These are phyloP conservation scores for Esteya vermicola DNA, from an alignment of 2,329 filamentous ascomycete genomes.

Conservation along the genomic window DNA sequence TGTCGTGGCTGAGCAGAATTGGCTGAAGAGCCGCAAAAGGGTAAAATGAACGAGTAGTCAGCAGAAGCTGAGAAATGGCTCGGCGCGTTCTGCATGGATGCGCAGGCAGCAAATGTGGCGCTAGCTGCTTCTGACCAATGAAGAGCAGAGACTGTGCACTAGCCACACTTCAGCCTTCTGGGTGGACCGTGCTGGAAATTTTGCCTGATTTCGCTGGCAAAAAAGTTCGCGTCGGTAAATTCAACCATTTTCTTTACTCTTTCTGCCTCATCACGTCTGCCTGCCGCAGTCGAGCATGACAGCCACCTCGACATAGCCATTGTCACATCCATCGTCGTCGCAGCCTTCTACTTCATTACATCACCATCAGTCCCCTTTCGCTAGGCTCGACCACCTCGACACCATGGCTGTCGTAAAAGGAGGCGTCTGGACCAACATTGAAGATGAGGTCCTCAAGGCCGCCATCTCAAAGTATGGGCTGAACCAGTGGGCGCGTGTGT, in stretches of 20 bases:
- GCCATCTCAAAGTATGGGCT: constrained; percentile 89
- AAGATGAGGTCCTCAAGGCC: constrained; percentile 95
- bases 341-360: background rate
- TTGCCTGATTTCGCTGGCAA: background rate
- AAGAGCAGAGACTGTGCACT: too few relatives aligned
- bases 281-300: background rate
- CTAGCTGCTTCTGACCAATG: constrained; percentile 2
- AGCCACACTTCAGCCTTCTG: constrained; percentile 12
- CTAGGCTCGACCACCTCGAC: constrained; percentile 3
- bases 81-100: background rate
- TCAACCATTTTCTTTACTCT: background rate
- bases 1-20: background rate
- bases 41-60: background rate
- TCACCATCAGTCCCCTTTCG: background rate
- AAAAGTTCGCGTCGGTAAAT: constrained; percentile 1
- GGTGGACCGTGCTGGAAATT: constrained; percentile 1
- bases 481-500: constrained; percentile 97
- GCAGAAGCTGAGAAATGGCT: too few relatives aligned
- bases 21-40: background rate
- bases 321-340: background rate
- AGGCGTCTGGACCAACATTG: constrained; percentile 62
- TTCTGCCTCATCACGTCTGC: background rate
- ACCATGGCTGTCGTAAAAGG: constrained; percentile 61
- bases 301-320: background rate
- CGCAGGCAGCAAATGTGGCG: constrained; percentile 1